Evolutionary conservation across 805 yeast genomes (phyloP).

Genomic region (Saturnispora sekii): DNA sequence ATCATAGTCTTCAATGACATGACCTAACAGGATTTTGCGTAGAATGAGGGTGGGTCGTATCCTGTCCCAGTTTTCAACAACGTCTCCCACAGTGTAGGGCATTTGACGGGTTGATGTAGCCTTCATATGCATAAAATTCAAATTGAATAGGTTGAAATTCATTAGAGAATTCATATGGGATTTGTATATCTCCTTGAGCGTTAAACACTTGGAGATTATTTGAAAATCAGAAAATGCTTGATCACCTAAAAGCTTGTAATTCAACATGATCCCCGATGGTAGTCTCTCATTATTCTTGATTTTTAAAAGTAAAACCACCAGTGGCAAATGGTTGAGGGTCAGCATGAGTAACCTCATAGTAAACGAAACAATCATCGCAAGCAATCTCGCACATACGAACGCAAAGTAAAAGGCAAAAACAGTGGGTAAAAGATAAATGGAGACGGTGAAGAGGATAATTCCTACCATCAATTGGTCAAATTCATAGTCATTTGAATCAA

Average conservation of each 20-base stretch:
- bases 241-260: slow-evolving; percentile 8
- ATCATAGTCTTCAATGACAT: slow-evolving; percentile 22
- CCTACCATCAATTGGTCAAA: slow-evolving; percentile 84
- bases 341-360: slow-evolving; percentile 51
- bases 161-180: slow-evolving; percentile 25
- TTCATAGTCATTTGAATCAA: slow-evolving; percentile 77
- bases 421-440: slow-evolving; percentile 76
- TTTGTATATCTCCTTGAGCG: slow-evolving; percentile 18
- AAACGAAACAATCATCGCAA: slow-evolving; percentile 39
- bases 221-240: slow-evolving; percentile 12
- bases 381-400: slow-evolving; percentile 53
- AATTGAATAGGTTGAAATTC: slow-evolving; percentile 22
- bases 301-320: slow-evolving; percentile 72
- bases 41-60: slow-evolving; percentile 16
- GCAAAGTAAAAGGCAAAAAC: slow-evolving; percentile 72
- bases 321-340: slow-evolving; percentile 71
- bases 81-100: slow-evolving; percentile 9
- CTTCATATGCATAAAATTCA: slow-evolving; percentile 11
- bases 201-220: slow-evolving; percentile 21
- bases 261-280: slow-evolving; percentile 42
- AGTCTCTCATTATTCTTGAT: slow-evolving; percentile 64
- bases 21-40: slow-evolving; percentile 21
- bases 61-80: slow-evolving; percentile 21
- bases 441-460: slow-evolving; percentile 73
- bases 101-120: background rate